Conservation (phyloP, 306 rosid species). For the Inga oerstediana region DNA sequence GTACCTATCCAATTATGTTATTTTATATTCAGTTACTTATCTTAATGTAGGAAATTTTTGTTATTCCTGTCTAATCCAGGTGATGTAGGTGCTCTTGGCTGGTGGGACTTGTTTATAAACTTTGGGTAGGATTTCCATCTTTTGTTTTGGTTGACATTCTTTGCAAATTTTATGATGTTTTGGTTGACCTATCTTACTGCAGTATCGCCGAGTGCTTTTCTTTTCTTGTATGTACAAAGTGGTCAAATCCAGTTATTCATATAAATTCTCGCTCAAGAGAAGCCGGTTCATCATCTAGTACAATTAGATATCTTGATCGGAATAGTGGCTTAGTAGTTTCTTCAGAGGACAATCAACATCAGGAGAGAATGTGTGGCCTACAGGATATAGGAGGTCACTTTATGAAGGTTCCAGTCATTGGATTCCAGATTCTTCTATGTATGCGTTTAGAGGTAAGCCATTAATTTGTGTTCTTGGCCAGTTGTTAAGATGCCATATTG, state of each 20-base stretch:
- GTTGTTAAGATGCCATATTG: constrained; percentile 26
- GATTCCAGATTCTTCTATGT: constrained; percentile 89
- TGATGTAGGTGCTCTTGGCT: constrained; percentile 87
- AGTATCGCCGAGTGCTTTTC: constrained; percentile 96
- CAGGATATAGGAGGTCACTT: constrained; percentile 98
- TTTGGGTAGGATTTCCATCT: constrained; percentile 64
- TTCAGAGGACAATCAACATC: constrained; percentile 70
- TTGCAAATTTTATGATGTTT: constrained; percentile 31
- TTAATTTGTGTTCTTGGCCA: constrained; percentile 32
- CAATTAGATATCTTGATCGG: constrained; percentile 90
- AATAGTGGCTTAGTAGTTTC: constrained; percentile 73
- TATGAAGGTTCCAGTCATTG: constrained; percentile 86
- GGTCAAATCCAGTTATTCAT: constrained; percentile 98
- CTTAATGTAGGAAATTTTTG: constrained; percentile 9
- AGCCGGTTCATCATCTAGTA: constrained; percentile 75
- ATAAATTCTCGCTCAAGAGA: constrained; percentile 66
- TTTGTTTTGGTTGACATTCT: constrained; percentile 29
- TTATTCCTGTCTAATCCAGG: constrained; percentile 55
- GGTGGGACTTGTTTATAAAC: constrained; percentile 99
- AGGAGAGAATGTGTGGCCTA: constrained; percentile 75
- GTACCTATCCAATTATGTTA: neutral
- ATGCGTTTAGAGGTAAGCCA: constrained; percentile 85
- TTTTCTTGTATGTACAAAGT: constrained; percentile 98
- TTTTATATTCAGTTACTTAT: constrained; percentile 27
- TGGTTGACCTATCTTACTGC: constrained; percentile 40